Evolutionary conservation across 805 yeast genomes (phyloP), one percentile per base, ranked within the genome.

Genomic region (Yarrowia sp.): DNA sequence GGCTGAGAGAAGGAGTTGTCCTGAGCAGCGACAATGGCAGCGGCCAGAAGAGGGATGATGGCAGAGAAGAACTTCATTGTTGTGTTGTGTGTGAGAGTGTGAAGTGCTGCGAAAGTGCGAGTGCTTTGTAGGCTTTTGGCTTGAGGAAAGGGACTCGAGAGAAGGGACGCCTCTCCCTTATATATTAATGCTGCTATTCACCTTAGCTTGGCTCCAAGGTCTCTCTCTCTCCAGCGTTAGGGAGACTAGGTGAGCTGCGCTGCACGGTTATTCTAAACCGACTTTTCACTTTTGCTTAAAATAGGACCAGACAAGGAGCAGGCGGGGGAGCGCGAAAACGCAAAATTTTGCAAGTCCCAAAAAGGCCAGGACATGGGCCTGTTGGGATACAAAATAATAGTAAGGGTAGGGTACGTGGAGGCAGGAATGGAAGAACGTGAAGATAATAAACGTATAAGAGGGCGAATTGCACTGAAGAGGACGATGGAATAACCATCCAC

Each of bases 1-100:
- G 80, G 81, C 58, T 74, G 64, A 49, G 76, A 73, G 73, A 78
- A 73, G 48, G 78, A 74, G 72, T 78, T 78, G 70, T 70, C 55
- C 43, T 16, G 53, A 26, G 72, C 73, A 42, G 72, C 73, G 67
- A 66, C 66, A 26, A 71, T 48, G 55, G 67, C 48, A 11, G 56
- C 67, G 11, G 59, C 59, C 35, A 63, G 22, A 11, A 63, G 56
- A 16, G 67, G 56, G 40, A 63, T 36, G 46, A 48, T 26, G 32
- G 32, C 32, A 12, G 36, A 22, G 56, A 63, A 63, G 56, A 63
- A 48, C 48, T 49, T 63, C 67, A 63, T 63, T 48, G n/a, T 41
- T 3, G 38, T 8, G 38, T 8, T 15, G 15, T 12, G 40, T 16
- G 35, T 35, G 53, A 36, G 67, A 36, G 26, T 56, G 22, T 42